Conservation (phyloP, 2,329 filamentous ascomycete genomes). For the Xylariaceae sp. region DNA sequence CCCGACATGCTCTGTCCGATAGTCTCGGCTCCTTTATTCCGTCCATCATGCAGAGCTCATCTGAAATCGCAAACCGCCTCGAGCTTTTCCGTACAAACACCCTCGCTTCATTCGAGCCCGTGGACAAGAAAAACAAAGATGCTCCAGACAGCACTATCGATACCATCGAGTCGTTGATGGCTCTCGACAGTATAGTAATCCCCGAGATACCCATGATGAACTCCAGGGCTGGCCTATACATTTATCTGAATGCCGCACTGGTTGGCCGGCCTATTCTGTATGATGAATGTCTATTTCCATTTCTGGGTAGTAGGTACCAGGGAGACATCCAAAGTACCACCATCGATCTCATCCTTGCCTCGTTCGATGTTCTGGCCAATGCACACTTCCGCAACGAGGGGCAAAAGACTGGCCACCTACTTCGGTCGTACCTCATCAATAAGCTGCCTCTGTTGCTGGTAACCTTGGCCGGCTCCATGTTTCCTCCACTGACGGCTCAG, state of each 20-base stretch:
- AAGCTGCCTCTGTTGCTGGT: constrained; percentile 56
- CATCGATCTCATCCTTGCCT: constrained; percentile 79
- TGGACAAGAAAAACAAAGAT: constrained; percentile 49
- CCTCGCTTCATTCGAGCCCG: constrained; percentile 53
- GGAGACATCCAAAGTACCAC: constrained; percentile 75
- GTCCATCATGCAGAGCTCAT: constrained; percentile 55
- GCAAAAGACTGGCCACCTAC: constrained; percentile 61
- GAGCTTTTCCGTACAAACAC: constrained; percentile 59
- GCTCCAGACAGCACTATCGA: constrained; percentile 51
- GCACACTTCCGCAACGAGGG: constrained; percentile 68
- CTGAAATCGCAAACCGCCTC: constrained; percentile 52
- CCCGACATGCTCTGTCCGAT: constrained; percentile 47
- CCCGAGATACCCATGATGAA: constrained; percentile 69
- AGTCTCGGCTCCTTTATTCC: constrained; percentile 54
- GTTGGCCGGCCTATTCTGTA: constrained; percentile 80
- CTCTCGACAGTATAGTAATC: constrained; percentile 52
- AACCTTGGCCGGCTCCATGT: constrained; percentile 61
- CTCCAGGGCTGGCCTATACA: constrained; percentile 77
- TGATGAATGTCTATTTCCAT: constrained; percentile 65
- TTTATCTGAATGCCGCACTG: constrained; percentile 83
- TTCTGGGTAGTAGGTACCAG: constrained; percentile 35
- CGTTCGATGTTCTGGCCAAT: constrained; percentile 88
- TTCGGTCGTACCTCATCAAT: constrained; percentile 83
- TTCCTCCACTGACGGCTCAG: constrained; percentile 70
- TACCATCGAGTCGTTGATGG: constrained; percentile 56